phyloP scores from a whole-genome alignment of 2,329 filamentous ascomycete species.

The Zasmidium citrigriseum region DNA sequence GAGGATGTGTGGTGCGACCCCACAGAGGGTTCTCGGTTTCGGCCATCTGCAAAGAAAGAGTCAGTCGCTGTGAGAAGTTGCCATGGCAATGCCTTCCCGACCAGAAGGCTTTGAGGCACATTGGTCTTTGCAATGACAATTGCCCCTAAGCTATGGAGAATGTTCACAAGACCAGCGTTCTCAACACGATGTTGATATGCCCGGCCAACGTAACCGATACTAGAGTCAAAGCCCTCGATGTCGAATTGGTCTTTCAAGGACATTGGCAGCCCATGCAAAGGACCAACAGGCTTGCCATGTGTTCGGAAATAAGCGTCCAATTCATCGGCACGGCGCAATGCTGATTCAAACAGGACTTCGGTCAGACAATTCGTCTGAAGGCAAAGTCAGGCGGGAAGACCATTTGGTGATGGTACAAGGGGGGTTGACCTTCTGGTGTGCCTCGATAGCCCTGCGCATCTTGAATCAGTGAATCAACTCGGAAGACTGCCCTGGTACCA shows the following conservation, averaged over 20 bases:
- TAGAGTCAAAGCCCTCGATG: constrained; percentile 53
- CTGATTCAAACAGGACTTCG: constrained; percentile 58
- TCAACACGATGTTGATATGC: constrained; percentile 52
- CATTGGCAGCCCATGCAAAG: constrained; percentile 41
- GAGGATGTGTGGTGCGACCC: constrained; percentile 52
- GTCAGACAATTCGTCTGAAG: too few species aligned
- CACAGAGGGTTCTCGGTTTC: constrained; percentile 57
- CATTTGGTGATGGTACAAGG: too few species aligned
- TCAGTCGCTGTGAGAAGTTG: too few species aligned
- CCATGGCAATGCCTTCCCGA: constrained; percentile 2
- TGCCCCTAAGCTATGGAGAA: constrained; percentile 53
- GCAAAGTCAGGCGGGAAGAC: too few species aligned
- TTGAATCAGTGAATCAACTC: too few species aligned
- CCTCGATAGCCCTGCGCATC: too few species aligned
- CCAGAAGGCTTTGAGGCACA: constrained; percentile 54
- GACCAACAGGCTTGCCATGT: constrained; percentile 43
- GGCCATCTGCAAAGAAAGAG: too few species aligned
- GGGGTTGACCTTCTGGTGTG: too few species aligned
- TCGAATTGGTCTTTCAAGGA: too few species aligned
- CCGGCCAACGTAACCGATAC: constrained; percentile 54
- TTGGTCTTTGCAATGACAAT: constrained; percentile 57
- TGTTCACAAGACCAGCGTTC: constrained; percentile 53
- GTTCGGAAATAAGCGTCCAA: constrained; percentile 53
- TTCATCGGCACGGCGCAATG: constrained; percentile 49
- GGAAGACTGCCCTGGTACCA: too few species aligned